These are phyloP conservation scores for Spergularia bocconei DNA, from an alignment of 148 eudicot genomes.

Conservation along the genomic window DNA sequence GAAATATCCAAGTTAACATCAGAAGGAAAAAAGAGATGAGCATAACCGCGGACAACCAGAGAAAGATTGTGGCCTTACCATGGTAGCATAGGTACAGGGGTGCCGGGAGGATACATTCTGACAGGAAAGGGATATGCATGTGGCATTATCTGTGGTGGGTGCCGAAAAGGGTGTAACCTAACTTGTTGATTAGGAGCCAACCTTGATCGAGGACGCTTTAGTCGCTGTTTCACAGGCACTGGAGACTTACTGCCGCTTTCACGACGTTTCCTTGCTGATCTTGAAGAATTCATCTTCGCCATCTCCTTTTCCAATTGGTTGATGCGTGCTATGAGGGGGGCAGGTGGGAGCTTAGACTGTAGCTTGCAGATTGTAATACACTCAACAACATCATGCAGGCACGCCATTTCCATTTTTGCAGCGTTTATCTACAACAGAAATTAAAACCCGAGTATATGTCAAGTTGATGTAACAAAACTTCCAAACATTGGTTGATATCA, in stretches of 20 bases:
- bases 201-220: neutral
- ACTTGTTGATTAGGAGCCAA: neutral
- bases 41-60: too few species aligned
- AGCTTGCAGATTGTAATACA: conserved; percentile 2
- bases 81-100: too few species aligned
- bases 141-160: neutral
- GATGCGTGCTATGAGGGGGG: neutral
- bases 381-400: neutral
- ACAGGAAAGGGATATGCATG: neutral
- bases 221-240: neutral
- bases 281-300: neutral
- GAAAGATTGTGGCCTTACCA: too few species aligned
- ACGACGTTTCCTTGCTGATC: too few species aligned
- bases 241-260: too few species aligned
- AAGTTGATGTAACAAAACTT: too few species aligned
- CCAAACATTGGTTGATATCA: too few species aligned
- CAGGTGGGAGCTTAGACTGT: neutral
- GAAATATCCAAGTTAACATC: too few species aligned
- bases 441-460: too few species aligned
- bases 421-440: neutral
- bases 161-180: neutral
- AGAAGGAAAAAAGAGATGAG: too few species aligned
- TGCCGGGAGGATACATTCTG: too few species aligned
- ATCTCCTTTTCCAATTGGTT: neutral
- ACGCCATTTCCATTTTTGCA: neutral